A percentile compares a stretch with the other conserved stretches of the same genome.
phyloP scores from a whole-genome alignment of 805 yeast species.

The Myxozyma neotropica region DNA sequence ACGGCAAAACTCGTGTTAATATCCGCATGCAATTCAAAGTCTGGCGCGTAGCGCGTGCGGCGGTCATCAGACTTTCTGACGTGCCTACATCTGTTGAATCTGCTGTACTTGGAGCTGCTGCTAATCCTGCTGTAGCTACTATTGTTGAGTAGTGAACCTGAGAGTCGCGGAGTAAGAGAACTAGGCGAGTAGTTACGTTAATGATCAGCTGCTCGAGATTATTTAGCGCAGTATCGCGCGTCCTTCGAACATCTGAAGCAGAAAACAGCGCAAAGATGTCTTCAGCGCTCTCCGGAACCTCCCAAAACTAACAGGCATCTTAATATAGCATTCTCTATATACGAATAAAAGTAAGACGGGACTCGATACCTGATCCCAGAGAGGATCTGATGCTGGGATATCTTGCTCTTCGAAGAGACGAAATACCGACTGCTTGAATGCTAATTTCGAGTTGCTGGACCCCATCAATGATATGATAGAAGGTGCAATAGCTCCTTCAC shows the following conservation, averaged over 20 bases:
- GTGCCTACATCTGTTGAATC: background rate
- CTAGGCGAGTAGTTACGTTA: slow-evolving; percentile 40
- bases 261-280: slow-evolving; percentile 64
- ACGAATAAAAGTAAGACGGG: background rate
- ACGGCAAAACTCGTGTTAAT: slow-evolving; percentile 66
- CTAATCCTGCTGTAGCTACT: background rate
- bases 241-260: slow-evolving; percentile 57
- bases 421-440: slow-evolving; percentile 62
- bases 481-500: background rate
- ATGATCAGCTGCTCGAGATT: slow-evolving; percentile 61
- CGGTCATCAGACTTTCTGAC: background rate
- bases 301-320: slow-evolving; percentile 46
- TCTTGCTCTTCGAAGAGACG: slow-evolving; percentile 46
- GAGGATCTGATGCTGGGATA: slow-evolving; percentile 44
- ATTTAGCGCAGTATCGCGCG: slow-evolving; percentile 59
- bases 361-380: slow-evolving; percentile 46
- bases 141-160: slow-evolving; percentile 11
- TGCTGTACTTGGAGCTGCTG: background rate
- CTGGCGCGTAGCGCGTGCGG: slow-evolving; percentile 38
- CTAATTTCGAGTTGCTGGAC: slow-evolving; percentile 67
- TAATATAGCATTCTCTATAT: background rate
- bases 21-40: slow-evolving; percentile 65
- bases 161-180: slow-evolving; percentile 16
- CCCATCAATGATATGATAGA: slow-evolving; percentile 54
- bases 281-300: slow-evolving; percentile 52